Evolutionary conservation across 352 stramenopile genomes (phyloP).

Genomic region (Hyaloperonospora arabidopsidis): DNA sequence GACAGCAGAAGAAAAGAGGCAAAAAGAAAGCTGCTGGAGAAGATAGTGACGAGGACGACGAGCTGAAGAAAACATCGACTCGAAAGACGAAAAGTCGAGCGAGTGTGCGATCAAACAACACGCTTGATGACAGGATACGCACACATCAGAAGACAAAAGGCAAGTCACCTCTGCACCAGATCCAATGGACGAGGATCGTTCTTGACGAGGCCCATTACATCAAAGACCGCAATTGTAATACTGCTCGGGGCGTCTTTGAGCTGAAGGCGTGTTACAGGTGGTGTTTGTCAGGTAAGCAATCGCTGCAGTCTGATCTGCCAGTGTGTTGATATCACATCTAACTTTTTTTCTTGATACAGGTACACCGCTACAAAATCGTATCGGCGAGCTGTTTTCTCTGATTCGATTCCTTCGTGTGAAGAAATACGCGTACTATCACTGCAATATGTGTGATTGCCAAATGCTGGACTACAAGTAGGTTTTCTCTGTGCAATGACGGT

Average conservation of each 20-base stretch:
- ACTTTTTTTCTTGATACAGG: conserved; percentile 26
- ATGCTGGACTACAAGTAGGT: conserved; percentile 92
- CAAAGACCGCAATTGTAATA: conserved; percentile 90
- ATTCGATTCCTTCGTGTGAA: conserved; percentile 96
- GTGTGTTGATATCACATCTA: neutral
- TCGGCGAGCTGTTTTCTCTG: conserved; percentile 93
- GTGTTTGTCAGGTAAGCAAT: conserved; percentile 91
- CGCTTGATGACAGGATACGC: conserved; percentile 24
- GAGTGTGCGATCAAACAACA: conserved; percentile 27
- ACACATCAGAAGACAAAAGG: conserved; percentile 28
- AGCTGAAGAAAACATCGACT: conserved; percentile 48
- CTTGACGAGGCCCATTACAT: conserved; percentile 95
- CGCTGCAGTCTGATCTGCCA: neutral
- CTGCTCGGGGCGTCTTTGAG: conserved; percentile 94
- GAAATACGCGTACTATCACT: conserved; percentile 98
- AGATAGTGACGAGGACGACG: conserved; percentile 51
- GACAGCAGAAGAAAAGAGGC: conserved; percentile 58
- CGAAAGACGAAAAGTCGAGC: conserved; percentile 31
- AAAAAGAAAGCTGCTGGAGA: conserved; percentile 60
- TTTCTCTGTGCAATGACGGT: neutral
- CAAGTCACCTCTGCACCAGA: conserved; percentile 86
- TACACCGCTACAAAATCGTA: conserved; percentile 92
- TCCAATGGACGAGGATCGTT: conserved; percentile 96
- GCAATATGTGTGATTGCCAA: conserved; percentile 91
- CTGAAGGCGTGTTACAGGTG: conserved; percentile 95